These are phyloP conservation scores for Tolypocladium pustulatum DNA, from an alignment of 2,329 filamentous ascomycete genomes.

Conservation along the genomic window DNA sequence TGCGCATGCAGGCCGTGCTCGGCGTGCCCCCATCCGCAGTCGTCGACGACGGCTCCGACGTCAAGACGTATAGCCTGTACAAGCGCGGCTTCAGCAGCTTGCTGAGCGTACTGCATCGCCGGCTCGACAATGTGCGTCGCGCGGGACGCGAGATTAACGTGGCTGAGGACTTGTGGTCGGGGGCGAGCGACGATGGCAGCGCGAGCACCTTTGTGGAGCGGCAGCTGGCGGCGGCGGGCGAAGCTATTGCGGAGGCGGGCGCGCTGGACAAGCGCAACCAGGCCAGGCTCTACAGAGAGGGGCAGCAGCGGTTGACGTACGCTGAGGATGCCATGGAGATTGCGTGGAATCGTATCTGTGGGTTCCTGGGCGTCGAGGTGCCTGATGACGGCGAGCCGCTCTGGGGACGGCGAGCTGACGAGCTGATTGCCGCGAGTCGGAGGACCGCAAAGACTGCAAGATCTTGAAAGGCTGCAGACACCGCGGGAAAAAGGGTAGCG, in stretches of 20 bases:
- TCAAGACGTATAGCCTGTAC: not conserved
- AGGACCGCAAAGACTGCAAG: not conserved
- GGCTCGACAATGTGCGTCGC: not conserved
- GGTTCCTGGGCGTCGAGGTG: not conserved
- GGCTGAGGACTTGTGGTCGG: not conserved
- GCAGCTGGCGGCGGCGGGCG: not conserved
- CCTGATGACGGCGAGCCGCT: not conserved
- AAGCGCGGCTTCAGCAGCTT: not conserved
- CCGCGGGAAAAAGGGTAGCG: no score
- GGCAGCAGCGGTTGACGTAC: not conserved
- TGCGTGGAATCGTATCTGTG: not conserved
- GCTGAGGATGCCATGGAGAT: not conserved
- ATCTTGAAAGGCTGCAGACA: not conserved
- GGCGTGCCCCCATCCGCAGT: not conserved
- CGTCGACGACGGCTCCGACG: not conserved
- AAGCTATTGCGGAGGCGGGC: not conserved
- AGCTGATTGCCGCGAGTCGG: not conserved
- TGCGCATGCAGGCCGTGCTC: not conserved
- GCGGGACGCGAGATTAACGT: not conserved
- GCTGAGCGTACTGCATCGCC: not conserved
- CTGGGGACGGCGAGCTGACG: not conserved
- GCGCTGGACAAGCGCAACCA: not conserved
- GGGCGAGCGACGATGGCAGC: not conserved
- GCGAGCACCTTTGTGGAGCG: not conserved
- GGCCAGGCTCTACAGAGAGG: not conserved